phyloP scores from a whole-genome alignment of 2,329 filamentous ascomycete species.

The Fusarium fujikuroi region DNA sequence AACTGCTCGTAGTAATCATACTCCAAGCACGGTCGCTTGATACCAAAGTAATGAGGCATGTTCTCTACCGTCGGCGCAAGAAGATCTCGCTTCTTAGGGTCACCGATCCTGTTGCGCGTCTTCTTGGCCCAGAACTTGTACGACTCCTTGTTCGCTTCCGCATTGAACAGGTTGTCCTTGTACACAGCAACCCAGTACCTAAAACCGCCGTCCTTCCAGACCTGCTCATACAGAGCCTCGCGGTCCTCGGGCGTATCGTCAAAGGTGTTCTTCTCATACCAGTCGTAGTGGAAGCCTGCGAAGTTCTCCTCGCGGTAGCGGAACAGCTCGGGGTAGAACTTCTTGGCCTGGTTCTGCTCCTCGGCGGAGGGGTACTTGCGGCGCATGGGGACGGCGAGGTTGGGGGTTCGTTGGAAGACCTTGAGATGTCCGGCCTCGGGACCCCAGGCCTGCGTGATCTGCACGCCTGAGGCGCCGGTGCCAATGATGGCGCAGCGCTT shows the following conservation, averaged over 20 bases:
- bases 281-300: constrained; percentile 69
- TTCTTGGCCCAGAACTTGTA: constrained; percentile 68
- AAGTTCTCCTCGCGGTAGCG: constrained; percentile 62
- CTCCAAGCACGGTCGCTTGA: constrained; percentile 60
- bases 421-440: constrained; percentile 62
- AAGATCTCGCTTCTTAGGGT: constrained; percentile 60
- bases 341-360: constrained; percentile 56
- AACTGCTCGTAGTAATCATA: constrained; percentile 60
- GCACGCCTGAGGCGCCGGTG: constrained; percentile 72
- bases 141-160: constrained; percentile 61
- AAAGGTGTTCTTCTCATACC: constrained; percentile 63
- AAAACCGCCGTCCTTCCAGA: constrained; percentile 66
- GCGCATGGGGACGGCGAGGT: constrained; percentile 71
- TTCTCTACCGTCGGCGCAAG: constrained; percentile 58
- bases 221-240: constrained; percentile 58
- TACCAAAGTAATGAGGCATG: constrained; percentile 65
- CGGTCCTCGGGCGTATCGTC: constrained; percentile 63
- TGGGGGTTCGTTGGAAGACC: constrained; percentile 75
- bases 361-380: constrained; percentile 53
- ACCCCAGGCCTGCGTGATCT: constrained; percentile 70
- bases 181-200: constrained; percentile 64
- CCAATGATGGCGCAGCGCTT: constrained; percentile 72
- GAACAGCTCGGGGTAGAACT: constrained; percentile 63
- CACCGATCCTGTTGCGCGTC: constrained; percentile 59
- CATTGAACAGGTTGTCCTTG: constrained; percentile 60